Base-by-base conservation (phyloP, 108 stramenopile species). In the Pseudonitzschia delicatissima region DNA sequence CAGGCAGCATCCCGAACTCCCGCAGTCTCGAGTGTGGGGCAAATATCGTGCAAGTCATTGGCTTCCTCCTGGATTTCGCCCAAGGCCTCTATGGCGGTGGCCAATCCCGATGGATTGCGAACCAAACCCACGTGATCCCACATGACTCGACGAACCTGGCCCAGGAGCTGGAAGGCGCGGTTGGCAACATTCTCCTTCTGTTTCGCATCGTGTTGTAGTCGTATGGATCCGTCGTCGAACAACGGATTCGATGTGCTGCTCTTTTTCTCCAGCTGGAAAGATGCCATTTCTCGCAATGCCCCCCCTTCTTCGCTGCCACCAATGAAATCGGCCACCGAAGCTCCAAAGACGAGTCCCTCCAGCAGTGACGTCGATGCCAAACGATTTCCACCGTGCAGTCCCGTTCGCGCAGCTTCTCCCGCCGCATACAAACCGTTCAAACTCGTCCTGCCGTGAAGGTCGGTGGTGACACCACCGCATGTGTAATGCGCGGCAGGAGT, bases 51-150 rank as follows among this genome's bases (percentile, higher is more conserved):
- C 21, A 94, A 64, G 8, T 72, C 72, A 44, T 64, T 67, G 13
- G 89, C 84, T 57, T 91, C 78, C 6, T 71, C 72, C 29, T 68
- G 67, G 36, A 91, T 82, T 4, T 77, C 81, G 12, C 60, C 63
- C 45, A 94, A 69, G 12, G 76, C 77, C 4, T 86, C 87, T 31
- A 85, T 44, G 5, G 91, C 96, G 18, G 58, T 55, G 11, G 74
- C 58, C 17, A 94, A 75, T 11, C 92, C 89, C n/a, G 73, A 64
- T 3, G 80, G 76, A 13, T 77, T 89, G 7, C 96, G 90, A 23
- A 94, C 92, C 13, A 95, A 87, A 35, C 96, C 96, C 4, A 97
- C 96, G 21, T 94, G 71, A 44, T 97, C 90, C 96, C 96, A 97
- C 91, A 97, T 93, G 58, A 86, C 73, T 11, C 75, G 68, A 23